A percentile compares a stretch with the other conserved stretches of the same genome.
Evolutionary conservation across 495 filamentous ascomycete genomes (phyloP).

Genomic region (Penicillium paxilli): DNA sequence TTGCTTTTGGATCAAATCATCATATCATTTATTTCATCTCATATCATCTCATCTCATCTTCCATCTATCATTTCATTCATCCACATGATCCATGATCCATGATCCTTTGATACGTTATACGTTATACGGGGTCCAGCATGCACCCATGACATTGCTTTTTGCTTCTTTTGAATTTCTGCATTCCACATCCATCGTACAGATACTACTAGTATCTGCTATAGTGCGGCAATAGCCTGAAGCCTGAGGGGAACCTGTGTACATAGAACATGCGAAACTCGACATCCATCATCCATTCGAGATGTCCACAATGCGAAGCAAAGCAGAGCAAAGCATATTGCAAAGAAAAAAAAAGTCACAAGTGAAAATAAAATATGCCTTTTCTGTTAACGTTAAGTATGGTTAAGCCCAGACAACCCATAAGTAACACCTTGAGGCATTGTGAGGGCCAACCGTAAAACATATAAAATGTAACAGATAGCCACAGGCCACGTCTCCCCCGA

Average conservation of each 20-base stretch:
- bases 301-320: background rate
- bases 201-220: constrained; percentile 14
- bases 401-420: too few species aligned
- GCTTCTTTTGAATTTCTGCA: background rate
- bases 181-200: constrained; percentile 20
- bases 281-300: constrained; percentile 2
- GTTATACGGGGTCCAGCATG: constrained; percentile 3
- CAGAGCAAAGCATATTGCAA: background rate
- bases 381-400: too few species aligned
- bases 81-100: too few species aligned
- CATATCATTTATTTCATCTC: constrained; percentile 7
- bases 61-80: background rate
- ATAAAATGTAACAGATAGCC: too few species aligned
- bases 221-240: constrained; percentile 1
- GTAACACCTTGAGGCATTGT: too few species aligned
- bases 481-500: too few species aligned
- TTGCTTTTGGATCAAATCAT: too few species aligned
- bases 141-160: background rate
- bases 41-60: too few species aligned
- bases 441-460: too few species aligned
- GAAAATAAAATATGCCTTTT: background rate
- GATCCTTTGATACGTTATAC: background rate
- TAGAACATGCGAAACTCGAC: constrained; percentile 13
- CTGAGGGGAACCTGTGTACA: constrained; percentile 22
- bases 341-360: background rate